These are phyloP conservation scores for Phlebiopsis flavidoalba DNA, from an alignment of 768 basidiomycete species.

Conservation along the genomic window DNA sequence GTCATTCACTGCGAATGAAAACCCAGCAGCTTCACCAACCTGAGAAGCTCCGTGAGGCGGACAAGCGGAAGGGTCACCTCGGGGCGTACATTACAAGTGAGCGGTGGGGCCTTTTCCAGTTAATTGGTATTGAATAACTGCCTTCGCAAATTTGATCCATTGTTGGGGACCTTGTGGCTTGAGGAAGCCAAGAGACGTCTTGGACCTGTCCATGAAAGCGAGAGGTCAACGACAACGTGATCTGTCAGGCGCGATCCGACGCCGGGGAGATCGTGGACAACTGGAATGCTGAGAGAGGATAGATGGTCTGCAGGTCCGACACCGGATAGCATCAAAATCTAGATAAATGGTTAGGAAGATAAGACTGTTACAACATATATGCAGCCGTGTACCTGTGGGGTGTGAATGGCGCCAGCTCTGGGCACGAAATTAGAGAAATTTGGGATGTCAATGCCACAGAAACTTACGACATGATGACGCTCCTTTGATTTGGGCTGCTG, in stretches of 20 bases:
- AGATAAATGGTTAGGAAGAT: neutral
- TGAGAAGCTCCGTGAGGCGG: constrained; percentile 2
- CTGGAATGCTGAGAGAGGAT: constrained; percentile 22
- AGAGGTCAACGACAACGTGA: constrained; percentile 53
- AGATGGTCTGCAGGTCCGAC: constrained; percentile 38
- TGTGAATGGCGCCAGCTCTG: constrained; percentile 60
- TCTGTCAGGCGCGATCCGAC: constrained; percentile 55
- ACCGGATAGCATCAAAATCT: constrained; percentile 68
- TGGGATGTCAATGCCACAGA: neutral
- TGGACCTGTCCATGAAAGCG: constrained; percentile 28
- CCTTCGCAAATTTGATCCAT: constrained; percentile 16
- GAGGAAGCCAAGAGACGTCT: constrained; percentile 44
- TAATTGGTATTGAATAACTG: constrained; percentile 37
- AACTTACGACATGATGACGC: constrained; percentile 52
- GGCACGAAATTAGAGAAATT: neutral
- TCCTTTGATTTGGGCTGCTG: constrained; percentile 57
- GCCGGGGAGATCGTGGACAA: constrained; percentile 27
- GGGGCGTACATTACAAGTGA: constrained; percentile 47
- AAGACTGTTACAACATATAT: neutral
- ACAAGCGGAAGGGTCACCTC: neutral
- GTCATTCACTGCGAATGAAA: constrained; percentile 46
- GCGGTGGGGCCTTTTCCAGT: constrained; percentile 42
- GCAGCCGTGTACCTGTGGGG: constrained; percentile 38
- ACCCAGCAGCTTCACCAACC: constrained; percentile 47
- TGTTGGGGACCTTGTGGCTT: constrained; percentile 3